Percentiles rank a stretch among this genome's conserved stretches.
phyloP scores from a whole-genome alignment of 2,329 filamentous ascomycete species.

The Alternaria brassicicola region DNA sequence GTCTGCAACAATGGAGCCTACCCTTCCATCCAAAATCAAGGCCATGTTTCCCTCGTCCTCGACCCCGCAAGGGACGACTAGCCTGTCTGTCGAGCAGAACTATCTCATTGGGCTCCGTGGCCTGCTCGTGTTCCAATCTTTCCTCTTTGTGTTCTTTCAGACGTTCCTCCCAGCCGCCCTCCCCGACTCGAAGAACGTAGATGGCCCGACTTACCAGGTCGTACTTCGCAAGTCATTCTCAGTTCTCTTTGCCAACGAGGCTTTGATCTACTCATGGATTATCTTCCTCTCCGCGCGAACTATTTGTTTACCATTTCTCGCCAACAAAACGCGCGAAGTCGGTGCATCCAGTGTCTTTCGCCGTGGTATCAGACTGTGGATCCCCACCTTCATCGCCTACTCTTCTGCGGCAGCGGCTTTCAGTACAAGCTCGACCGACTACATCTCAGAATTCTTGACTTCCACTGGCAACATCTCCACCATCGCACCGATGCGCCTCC shows the following conservation, averaged over 20 bases:
- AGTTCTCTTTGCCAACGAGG: conserved; percentile 55
- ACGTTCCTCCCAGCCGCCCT: conserved; percentile 54
- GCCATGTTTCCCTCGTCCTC: conserved; percentile 19
- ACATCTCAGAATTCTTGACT: conserved; percentile 49
- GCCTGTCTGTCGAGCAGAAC: conserved; percentile 30
- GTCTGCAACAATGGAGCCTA: conserved; percentile 26
- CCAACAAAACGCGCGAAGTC: conserved; percentile 40
- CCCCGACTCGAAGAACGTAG: conserved; percentile 40
- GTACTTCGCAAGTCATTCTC: conserved; percentile 54
- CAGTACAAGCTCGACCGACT: conserved; percentile 32
- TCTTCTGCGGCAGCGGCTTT: conserved; percentile 50
- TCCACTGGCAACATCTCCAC: conserved; percentile 49
- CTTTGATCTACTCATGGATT: conserved; percentile 54
- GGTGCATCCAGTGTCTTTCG: conserved; percentile 52
- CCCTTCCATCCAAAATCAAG: conserved; percentile 20
- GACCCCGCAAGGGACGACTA: conserved; percentile 11
- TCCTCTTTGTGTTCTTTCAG: conserved; percentile 55
- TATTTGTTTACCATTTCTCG: conserved; percentile 52
- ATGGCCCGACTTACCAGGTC: conserved; percentile 50
- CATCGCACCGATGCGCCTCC: conserved; percentile 39
- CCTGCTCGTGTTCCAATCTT: conserved; percentile 52
- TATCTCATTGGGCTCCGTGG: conserved; percentile 55
- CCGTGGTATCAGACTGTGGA: conserved; percentile 51
- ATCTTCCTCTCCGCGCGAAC: conserved; percentile 55
- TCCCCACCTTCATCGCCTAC: conserved; percentile 51